phyloP scores from a whole-genome alignment of 2,329 filamentous ascomycete genomes.

The Onygenales sp. region DNA sequence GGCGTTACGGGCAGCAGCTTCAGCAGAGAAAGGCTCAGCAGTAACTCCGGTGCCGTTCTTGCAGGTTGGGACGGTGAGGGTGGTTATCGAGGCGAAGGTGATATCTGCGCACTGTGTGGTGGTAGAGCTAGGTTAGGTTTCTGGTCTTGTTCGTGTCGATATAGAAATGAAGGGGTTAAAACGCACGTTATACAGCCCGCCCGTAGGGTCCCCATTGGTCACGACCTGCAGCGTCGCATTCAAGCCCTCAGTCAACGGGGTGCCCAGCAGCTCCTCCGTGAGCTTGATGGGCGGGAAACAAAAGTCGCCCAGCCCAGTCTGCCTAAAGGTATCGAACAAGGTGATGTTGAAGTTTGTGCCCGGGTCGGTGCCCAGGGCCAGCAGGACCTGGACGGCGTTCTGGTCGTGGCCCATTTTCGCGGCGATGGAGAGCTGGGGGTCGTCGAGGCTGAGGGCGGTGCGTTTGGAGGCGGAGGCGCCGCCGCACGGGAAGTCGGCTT shows the following conservation, averaged over 20 bases:
- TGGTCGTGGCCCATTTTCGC: slow-evolving; percentile 44
- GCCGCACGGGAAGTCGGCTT: slow-evolving; percentile 42
- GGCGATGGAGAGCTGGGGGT: slow-evolving; percentile 41
- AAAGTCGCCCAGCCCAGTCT: slow-evolving; percentile 53
- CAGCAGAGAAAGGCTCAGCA: slow-evolving; percentile 33
- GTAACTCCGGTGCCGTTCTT: slow-evolving; percentile 49
- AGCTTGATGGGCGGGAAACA: slow-evolving; percentile 52
- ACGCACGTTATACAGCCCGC: slow-evolving; percentile 57
- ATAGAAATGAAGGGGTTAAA: not conserved
- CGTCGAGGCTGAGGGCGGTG: slow-evolving; percentile 40
- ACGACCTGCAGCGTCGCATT: slow-evolving; percentile 62
- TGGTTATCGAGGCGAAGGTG: slow-evolving; percentile 49
- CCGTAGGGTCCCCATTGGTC: slow-evolving; percentile 48
- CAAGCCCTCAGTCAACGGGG: slow-evolving; percentile 50
- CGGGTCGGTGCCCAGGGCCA: slow-evolving; percentile 44
- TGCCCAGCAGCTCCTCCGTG: slow-evolving; percentile 19
- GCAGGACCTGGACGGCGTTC: slow-evolving; percentile 43
- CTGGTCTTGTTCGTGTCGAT: not conserved
- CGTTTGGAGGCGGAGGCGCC: slow-evolving; percentile 39
- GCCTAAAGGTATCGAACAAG: slow-evolving; percentile 51
- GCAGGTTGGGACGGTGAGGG: slow-evolving; percentile 43
- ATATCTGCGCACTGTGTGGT: slow-evolving; percentile 59
- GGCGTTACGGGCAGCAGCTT: slow-evolving; percentile 30
- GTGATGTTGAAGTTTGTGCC: slow-evolving; percentile 59
- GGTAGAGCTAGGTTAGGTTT: not conserved